Conservation (phyloP, 108 stramenopile genomes). For the Skeletonema marinoi region DNA sequence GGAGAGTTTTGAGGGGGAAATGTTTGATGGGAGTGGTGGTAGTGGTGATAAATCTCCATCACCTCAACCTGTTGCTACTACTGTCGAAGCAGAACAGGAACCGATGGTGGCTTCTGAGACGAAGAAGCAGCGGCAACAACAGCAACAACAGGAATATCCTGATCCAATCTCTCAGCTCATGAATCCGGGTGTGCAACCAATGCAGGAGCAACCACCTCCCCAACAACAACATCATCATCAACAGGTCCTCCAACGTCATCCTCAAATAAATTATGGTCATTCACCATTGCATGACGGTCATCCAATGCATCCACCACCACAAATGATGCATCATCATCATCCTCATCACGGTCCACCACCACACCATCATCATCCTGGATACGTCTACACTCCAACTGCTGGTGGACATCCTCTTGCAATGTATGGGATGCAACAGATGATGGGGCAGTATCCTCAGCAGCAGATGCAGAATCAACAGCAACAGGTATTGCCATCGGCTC, state of each 20-base stretch:
- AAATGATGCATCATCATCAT: background rate
- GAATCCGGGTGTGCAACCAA: conserved; percentile 41
- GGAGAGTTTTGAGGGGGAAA: conserved; percentile 22
- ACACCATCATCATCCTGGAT: background rate
- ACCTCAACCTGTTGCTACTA: no score
- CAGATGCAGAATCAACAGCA: no score
- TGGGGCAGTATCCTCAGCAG: no score
- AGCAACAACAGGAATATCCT: conserved; percentile 18
- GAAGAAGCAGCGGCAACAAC: conserved; percentile 18
- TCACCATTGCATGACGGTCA: conserved; percentile 18
- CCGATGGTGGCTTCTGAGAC: background rate
- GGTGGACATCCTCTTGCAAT: conserved; percentile 2
- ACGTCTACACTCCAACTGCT: no score
- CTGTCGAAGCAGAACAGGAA: background rate
- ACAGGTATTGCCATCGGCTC: no score
- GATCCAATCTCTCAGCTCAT: conserved; percentile 46
- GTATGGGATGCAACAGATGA: conserved; percentile 1
- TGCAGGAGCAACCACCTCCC: conserved; percentile 7
- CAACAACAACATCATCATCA: conserved; percentile 16
- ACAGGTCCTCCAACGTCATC: conserved; percentile 10
- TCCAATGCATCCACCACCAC: background rate
- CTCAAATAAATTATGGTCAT: conserved; percentile 1
- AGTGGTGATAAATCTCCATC: background rate
- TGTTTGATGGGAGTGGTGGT: background rate
- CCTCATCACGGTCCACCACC: conserved; percentile 15